Base-by-base conservation (phyloP, 225 moss, liverwort and hornwort species). In the Rhytidiadelphus loreus region DNA sequence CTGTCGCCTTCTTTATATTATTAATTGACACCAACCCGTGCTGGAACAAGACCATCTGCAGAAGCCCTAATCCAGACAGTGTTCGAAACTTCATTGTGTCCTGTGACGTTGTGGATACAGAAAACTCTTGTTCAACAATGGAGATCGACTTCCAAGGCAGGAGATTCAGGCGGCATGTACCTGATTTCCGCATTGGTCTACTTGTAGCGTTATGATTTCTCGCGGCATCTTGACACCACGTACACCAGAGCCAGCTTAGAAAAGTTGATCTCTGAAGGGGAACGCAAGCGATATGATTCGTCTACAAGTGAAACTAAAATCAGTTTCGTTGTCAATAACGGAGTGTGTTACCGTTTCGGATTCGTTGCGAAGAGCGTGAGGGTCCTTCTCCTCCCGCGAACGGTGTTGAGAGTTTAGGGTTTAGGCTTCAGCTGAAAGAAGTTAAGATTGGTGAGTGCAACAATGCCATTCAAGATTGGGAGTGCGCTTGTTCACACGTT, bases 151-250 rank as follows among this genome's bases (percentile, higher is more conserved):
- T 59, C 59, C 58, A 29, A 35, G 18, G 44, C 25, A 76, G 29
- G 71, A 76, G 52, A 87, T 79, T 41, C 17, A 58, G 5, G 28
- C 43, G 16, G 37, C 25, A 25, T 79, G 41, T 81, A 90, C 94
- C 90, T 94, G 94, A 61, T 94, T 94, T 72, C 94, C 94, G 82
- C 94, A 94, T 86, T 94, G 94, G 59, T 92, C 94, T 52, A 92
- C 90, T 94, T 94, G 94, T 83, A 94, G 86, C 59, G 89, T 94
- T 74, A 94, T 94, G 56, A 94, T 92, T 86, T 94, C 94, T 56
- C 94, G 92, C 68, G 94, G 94, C 94, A 94, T 94, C 80, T 79
- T 68, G 69, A 81, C 69, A 76, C 66, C 66, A 80, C 63, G 39
- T 29, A 50, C 41, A 56, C 35, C 25, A 48, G 80, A 89, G 80